Base-by-base conservation (phyloP, 345 rosid genomes). In the Schrenkiella parvula region DNA sequence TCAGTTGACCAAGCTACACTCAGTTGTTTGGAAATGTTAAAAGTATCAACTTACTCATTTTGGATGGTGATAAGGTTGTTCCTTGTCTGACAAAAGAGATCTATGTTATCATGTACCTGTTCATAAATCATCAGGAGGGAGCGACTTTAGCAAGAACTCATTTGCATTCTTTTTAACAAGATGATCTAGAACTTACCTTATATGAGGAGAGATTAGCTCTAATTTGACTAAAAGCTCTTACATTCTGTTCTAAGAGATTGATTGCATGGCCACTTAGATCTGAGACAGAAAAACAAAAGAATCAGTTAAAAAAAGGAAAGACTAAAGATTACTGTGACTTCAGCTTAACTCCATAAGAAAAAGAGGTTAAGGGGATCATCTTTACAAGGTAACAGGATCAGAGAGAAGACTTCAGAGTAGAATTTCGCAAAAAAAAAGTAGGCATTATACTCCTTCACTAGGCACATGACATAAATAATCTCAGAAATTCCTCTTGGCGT, bases 51-150 rank as follows among this genome's bases (percentile, higher is more conserved):
- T 57, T 87, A 93, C 98, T 87, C 84, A 42, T 89, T 82, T 66
- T 91, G 87, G 71, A 89, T 81, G 69, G 86, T 77, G 37, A 79
- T 69, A 70, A 93, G 86, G 79, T 93, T 93, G 82, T 81, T 81
- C 87, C 96, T 82, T 1, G 91, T 34, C 58, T 59, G 75, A 76
- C 71, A 82, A 73, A 91, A 85, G 72, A 93, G 92, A 47, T 87
- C 83, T 9, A 88, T 43, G 80, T 93, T 93, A 75, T 88, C 95
- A 82, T 85, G 88, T 68, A 82, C 86, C 98, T 93, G 95, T 79
- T 37, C 19, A 25, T 14, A 64, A n/a, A 55, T 31, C 26, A 63
- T 29, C 52, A 69, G 46, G 2, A 46, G 7, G 0, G 1, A 59
- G 10, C 5, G 13, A 29, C 14, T 31, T 51, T 31, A 56, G 64